These are phyloP conservation scores for Teunomyces pallodes DNA, from an alignment of 805 yeast genomes.

Conservation along the genomic window DNA sequence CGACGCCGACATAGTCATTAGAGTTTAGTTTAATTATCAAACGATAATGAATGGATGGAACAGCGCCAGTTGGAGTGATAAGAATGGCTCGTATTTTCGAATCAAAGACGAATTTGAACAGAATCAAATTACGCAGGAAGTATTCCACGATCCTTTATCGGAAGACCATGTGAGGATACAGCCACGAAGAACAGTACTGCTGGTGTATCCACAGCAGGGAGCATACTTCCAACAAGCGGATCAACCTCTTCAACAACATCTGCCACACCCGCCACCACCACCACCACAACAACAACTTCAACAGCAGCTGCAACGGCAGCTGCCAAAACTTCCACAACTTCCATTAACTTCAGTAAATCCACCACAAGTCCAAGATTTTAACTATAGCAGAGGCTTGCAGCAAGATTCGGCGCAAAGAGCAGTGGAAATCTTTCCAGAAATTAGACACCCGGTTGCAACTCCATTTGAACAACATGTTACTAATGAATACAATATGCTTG, in stretches of 20 bases:
- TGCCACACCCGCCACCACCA: constrained; percentile 1
- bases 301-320: constrained; percentile 5
- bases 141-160: background rate
- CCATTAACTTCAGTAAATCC: constrained; percentile 5
- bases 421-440: background rate
- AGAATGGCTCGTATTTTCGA: background rate
- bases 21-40: background rate
- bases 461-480: background rate
- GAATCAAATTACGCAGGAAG: background rate
- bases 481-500: background rate
- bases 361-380: constrained; percentile 2
- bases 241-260: constrained; percentile 4
- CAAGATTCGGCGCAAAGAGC: background rate
- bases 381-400: background rate
- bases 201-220: background rate
- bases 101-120: constrained; percentile 1
- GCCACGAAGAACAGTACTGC: background rate
- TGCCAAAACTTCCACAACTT: constrained; percentile 4
- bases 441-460: background rate
- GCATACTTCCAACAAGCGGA: background rate
- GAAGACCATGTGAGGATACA: background rate
- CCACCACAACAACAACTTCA: constrained; percentile 6
- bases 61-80: constrained; percentile 3
- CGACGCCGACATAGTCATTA: background rate
- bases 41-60: constrained; percentile 6